Base-by-base conservation (phyloP, 1,284 basidiomycete species). In the Cutaneotrichosporon sp. region DNA sequence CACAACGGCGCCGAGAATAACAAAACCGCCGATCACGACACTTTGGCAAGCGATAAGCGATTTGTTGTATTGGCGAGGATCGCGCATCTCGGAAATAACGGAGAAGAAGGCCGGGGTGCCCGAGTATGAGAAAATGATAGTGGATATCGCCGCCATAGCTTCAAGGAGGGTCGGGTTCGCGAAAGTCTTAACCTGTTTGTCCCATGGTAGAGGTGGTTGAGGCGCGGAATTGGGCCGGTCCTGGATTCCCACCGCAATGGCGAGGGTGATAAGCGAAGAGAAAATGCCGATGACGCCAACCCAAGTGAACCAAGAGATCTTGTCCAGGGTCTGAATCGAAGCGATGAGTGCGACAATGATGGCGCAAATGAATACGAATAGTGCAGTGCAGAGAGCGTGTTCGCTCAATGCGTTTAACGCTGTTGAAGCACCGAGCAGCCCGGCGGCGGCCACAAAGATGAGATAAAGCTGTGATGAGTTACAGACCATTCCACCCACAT, bases 181-280 rank as follows among this genome's bases (percentile, higher is more conserved):
- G 25, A 62, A 59, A 16, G 64, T 47, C 10, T 50, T 37, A 46
- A 67, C 49, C 12, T 58, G 51, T 52, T 60, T 33, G 46, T 68
- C 63, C 59, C 60, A 74, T 1, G 63, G 59, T 0, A 62, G 67
- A 29, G 51, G 54, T 2, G 48, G 29, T 14, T 62, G 52, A 12
- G 74, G 72, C 0, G 69, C 69, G 1, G 60, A 57, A 1, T 66
- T 62, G 1, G 75, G 72, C 41, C 75, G 59, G 51, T 69, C 67
- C 31, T 63, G 59, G 1, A 67, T 50, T 8, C 63, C 67, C 16
- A 72, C 70, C 5, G 69, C 67, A 50, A 72, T 60, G 20, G 66
- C 64, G 20, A 72, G 52, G 12, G 64, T 64, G 41, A 74, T 43
- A 42, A 70, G 61, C 3, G 66, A 49, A 2, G 51, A 26, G 2